Conservation (phyloP, 1,284 basidiomycete genomes). For the Papiliotrema fonsecae region DNA sequence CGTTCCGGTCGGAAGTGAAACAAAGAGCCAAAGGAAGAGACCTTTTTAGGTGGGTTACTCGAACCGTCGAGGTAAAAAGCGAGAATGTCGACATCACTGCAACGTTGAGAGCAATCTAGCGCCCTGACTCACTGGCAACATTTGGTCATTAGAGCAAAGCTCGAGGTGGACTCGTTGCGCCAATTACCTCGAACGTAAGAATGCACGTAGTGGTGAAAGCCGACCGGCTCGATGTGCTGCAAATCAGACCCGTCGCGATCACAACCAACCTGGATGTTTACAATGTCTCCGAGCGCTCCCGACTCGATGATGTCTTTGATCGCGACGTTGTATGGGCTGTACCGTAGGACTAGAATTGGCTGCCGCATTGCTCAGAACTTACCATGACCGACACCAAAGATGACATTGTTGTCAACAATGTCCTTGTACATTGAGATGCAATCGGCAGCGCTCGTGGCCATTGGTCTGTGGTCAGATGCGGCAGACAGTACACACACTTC, state of each 20-base stretch:
- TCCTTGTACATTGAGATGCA: conserved; percentile 69
- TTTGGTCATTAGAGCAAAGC: conserved; percentile 80
- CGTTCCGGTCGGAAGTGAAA: conserved; percentile 67
- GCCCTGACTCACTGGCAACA: conserved; percentile 63
- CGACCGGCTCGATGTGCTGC: conserved; percentile 43
- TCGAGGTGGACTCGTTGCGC: conserved; percentile 62
- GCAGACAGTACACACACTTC: too few relatives aligned
- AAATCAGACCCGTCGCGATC: too few relatives aligned
- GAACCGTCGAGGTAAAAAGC: conserved; percentile 61
- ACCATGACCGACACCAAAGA: conserved; percentile 85
- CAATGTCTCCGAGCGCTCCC: conserved; percentile 64
- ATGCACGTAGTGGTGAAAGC: conserved; percentile 63
- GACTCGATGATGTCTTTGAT: conserved; percentile 66
- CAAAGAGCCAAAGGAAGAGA: conserved; percentile 78
- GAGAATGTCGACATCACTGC: conserved; percentile 74
- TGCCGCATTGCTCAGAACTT: conserved; percentile 12
- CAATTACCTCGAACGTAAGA: conserved; percentile 65
- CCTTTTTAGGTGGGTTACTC: conserved; percentile 55
- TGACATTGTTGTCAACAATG: conserved; percentile 53
- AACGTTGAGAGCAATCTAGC: neutral
- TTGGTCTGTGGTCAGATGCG: too few relatives aligned
- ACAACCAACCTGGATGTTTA: conserved; percentile 66
- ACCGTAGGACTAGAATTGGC: conserved; percentile 63
- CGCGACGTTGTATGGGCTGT: conserved; percentile 72
- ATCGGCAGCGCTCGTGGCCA: conserved; percentile 69